Percentiles rank a stretch among this genome's conserved stretches.
Conservation (phyloP, 352 stramenopile genomes). For the Phytophthora cajani region DNA sequence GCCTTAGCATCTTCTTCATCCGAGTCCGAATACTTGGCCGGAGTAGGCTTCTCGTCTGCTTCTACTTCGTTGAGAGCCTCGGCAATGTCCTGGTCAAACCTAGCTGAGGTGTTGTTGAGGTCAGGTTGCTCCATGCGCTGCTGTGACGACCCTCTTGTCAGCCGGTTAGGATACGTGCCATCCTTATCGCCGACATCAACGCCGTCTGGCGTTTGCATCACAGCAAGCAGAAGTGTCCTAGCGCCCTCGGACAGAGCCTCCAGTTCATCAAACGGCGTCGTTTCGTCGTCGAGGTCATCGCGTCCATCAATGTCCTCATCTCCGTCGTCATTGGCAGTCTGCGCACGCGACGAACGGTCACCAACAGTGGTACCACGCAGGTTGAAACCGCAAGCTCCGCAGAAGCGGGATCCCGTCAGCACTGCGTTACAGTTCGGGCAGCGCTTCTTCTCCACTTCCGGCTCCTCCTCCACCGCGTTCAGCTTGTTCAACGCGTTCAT, state of each 20-base stretch:
- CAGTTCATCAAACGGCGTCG: slow-evolving; percentile 85
- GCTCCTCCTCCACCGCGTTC: slow-evolving; percentile 71
- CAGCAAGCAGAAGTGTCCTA: slow-evolving; percentile 81
- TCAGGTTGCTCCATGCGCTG: slow-evolving; percentile 32
- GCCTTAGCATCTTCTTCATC: slow-evolving; percentile 37
- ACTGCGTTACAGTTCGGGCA: slow-evolving; percentile 86
- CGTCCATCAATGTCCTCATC: slow-evolving; percentile 55
- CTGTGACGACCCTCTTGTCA: slow-evolving; percentile 40
- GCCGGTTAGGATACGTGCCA: slow-evolving; percentile 46
- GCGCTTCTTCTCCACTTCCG: slow-evolving; percentile 81
- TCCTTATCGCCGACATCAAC: slow-evolving; percentile 78
- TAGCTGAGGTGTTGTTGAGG: slow-evolving; percentile 31
- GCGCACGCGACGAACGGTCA: slow-evolving; percentile 46
- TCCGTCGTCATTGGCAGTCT: slow-evolving; percentile 28
- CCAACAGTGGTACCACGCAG: slow-evolving; percentile 76
- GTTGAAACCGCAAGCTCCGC: slow-evolving; percentile 88
- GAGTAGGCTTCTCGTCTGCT: slow-evolving; percentile 23
- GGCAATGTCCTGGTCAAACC: slow-evolving; percentile 49
- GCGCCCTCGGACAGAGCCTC: slow-evolving; percentile 87
- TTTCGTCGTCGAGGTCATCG: slow-evolving; percentile 85
- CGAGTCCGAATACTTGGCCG: slow-evolving; percentile 15
- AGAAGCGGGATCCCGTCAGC: slow-evolving; percentile 88
- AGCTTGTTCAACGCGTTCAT: slow-evolving; percentile 87
- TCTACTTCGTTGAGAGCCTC: slow-evolving; percentile 34
- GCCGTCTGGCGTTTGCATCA: slow-evolving; percentile 89